A percentile compares a stretch with the other conserved stretches of the same genome.
Conservation (phyloP, 2,329 filamentous ascomycete species). For the Dendryphion nanum region DNA sequence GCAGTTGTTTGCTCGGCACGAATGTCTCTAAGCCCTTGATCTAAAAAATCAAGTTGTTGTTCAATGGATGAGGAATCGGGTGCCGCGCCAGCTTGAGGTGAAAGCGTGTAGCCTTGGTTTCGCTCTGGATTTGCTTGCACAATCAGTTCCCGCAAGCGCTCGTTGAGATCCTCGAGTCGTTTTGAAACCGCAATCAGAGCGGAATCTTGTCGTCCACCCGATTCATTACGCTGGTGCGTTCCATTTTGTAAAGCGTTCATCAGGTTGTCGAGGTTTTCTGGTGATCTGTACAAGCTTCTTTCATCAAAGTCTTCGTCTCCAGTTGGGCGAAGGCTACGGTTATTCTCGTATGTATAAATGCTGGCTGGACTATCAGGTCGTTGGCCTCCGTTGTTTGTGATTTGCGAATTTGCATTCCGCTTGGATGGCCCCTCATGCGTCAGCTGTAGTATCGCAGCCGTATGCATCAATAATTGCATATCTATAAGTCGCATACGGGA, state of each 20-base stretch:
- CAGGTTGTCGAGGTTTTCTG: conserved; percentile 61
- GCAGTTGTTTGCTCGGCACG: conserved; percentile 53
- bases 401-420: conserved; percentile 49
- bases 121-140: conserved; percentile 59
- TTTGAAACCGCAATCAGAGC: conserved; percentile 62
- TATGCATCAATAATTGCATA: conserved; percentile 78
- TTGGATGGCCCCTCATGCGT: conserved; percentile 76
- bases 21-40: conserved; percentile 62
- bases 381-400: conserved; percentile 26
- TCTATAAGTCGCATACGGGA: conserved; percentile 72
- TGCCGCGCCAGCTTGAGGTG: conserved; percentile 20
- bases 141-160: conserved; percentile 65
- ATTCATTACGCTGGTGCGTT: conserved; percentile 25
- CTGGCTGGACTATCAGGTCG: conserved; percentile 75
- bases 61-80: conserved; percentile 37
- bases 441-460: conserved; percentile 85
- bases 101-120: conserved; percentile 30
- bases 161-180: conserved; percentile 67
- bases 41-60: conserved; percentile 69
- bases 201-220: conserved; percentile 40
- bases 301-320: conserved; percentile 73
- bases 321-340: conserved; percentile 49
- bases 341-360: conserved; percentile 67
- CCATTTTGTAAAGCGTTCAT: conserved; percentile 39
- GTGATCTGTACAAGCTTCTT: conserved; percentile 67